Base-by-base conservation (phyloP, 352 stramenopile species). In the Globisporangium paroecandrum region DNA sequence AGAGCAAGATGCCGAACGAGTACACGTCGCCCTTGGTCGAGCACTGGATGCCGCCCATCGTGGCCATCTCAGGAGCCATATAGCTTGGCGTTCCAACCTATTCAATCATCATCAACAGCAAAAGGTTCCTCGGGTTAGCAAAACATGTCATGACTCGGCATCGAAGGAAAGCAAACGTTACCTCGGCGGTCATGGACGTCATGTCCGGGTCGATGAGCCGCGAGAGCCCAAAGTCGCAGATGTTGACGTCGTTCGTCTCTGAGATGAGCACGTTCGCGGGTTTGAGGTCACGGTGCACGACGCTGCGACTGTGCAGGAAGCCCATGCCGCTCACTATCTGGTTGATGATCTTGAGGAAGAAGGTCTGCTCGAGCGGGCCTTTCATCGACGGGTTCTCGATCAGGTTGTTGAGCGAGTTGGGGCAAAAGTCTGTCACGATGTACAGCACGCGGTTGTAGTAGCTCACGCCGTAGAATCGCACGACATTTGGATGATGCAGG, bases 201-300 rank as follows among this genome's bases (percentile, higher is more conserved):
- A 85, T 89, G 47, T 95, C 87, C 1, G 86, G 84, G 59, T 95
- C 87, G 51, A 95, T 94, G 47, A 95, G 76, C 10, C 87, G 70
- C 32, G 87, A 97, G 24, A 98, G 85, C 1, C 95, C 95, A 78
- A 98, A 98, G 75, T 98, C 93, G 65, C 94, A 98, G 58, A 98
- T 92, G 69, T 98, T 98, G 29, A 98, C 77, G 57, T 97, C 84
- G 57, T 96, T 89, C 41, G 79, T 91, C 47, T 94, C 87, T 53
- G 93, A 91, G 63, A 98, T 95, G 27, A 98, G 82, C 56, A 98
- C 89, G 72, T 99, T 99, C 18, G 89, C 91, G 15, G 95, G 95
- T 65, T 99, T 97, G n/a, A 98, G 71, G 62, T 98, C 94, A 36
- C 86, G 81, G 66, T 95, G 87, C 58, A 95, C 87, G 34, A 95